Base-by-base conservation (phyloP, 257 asterid genomes). In the Salvia rosmarinus region DNA sequence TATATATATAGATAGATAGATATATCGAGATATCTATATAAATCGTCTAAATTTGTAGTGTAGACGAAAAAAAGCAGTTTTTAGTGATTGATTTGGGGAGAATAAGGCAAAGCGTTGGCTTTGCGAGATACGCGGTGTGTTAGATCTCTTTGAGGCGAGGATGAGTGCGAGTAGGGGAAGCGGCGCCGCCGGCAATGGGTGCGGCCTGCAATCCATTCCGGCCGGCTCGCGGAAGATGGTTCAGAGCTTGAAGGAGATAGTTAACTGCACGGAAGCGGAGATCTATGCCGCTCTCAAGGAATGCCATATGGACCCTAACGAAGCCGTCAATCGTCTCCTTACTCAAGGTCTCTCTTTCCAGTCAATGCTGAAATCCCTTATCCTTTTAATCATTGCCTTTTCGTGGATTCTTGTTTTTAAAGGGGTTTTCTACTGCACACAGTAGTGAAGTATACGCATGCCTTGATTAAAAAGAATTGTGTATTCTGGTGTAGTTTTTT, bases 301-400 rank as follows among this genome's bases (percentile, higher is more conserved):
- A 32, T 94, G 99, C 78, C 86, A 94, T 83, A 94, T 94, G 99
- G 97, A 94, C 92, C 99, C 99, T 43, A 89, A 94, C 79, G 97
- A 91, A 75, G 90, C 99, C 57, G 89, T 91, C 55, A 88, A 81
- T 83, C 90, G 96, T 75, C 96, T 94, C 61, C 86, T 94, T 35
- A 75, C 90, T 46, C 97, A 91, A 89, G 98, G 98, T 94, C 60
- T 51, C 7, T 42, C 30, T 17, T 77, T 57, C 23, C 9, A n/a
- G 4, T 23, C 13, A 25, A 39, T 6, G 13, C 43, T 40, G 64
- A 16, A 74, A 64, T 51, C 55, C 80, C 67, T 78, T 50, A 55
- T 58, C 28, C 5, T 66, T 35, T 70, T 42, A 7, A 1, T 39
- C 30, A 13, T 64, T 6, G 34, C 9, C n/a, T 37, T 19, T 66